Percentiles rank a stretch among this genome's conserved stretches.
These are phyloP conservation scores for Tulasnella calospora DNA, from an alignment of 768 basidiomycete species.

Conservation along the genomic window DNA sequence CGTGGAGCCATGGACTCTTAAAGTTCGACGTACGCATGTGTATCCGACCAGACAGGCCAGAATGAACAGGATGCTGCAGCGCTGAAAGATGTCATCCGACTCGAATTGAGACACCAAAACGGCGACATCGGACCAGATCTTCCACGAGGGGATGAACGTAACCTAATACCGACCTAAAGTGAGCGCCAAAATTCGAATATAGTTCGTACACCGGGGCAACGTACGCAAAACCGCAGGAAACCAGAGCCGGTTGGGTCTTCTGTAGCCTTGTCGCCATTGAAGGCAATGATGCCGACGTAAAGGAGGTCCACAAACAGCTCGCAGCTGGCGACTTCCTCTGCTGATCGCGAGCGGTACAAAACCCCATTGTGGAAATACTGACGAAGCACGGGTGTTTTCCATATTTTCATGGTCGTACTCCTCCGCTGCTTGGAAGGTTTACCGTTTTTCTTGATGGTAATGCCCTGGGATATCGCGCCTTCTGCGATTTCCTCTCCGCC, in stretches of 20 bases:
- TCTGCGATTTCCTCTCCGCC: not conserved
- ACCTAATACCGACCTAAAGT: not conserved
- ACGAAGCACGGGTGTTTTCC: not conserved
- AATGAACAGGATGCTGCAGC: constrained; percentile 11
- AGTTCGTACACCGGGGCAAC: not conserved
- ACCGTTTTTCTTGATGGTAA: not conserved
- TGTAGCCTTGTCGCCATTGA: constrained; percentile 21
- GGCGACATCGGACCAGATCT: constrained; percentile 19
- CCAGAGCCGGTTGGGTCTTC: constrained; percentile 18
- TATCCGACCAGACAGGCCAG: constrained; percentile 18
- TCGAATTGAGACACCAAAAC: constrained; percentile 6
- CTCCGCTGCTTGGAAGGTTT: not conserved
- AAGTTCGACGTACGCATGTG: not conserved
- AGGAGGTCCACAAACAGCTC: constrained; percentile 20
- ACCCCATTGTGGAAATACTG: constrained; percentile 17
- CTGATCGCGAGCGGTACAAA: constrained; percentile 1
- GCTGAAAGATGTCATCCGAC: constrained; percentile 16
- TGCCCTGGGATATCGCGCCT: not conserved
- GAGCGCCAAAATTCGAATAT: not conserved
- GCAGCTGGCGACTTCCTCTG: constrained; percentile 15
- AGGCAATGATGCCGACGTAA: constrained; percentile 19
- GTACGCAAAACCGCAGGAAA: constrained; percentile 13
- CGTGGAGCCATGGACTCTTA: not conserved
- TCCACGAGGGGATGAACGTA: constrained; percentile 17
- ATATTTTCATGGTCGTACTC: constrained; percentile 15